Evolutionary conservation across 1,284 basidiomycete species (phyloP), one percentile per base, ranked within the genome.

Genomic region (Marasmius tenuissimus): DNA sequence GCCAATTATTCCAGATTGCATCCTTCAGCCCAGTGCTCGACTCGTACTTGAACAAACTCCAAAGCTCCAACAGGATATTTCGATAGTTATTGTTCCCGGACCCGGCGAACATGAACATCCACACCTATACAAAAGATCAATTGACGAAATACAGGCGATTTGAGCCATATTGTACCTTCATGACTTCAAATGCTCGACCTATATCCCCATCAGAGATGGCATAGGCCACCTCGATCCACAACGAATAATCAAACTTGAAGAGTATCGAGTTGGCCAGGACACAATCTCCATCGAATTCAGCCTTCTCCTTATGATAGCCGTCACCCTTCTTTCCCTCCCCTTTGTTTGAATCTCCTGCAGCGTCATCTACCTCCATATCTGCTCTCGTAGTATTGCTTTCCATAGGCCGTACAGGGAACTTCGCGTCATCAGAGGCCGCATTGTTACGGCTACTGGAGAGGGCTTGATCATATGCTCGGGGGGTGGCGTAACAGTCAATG

Each of bases 1-100:
- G 65, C 68, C 65, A 68, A 57, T 70, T 71, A 16, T 65, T 59
- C 33, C 69, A 59, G 12, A 69, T 56, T 0, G 64, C 61, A 11
- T 60, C 48, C 14, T 47, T 61, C 0, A 61, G 40, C 3, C 57
- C 33, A 0, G 49, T 33, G 8, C 57, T 54, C 16, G 63, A 57
- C 49, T 69, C 62, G 27, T 59, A 65, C 8, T 61, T 54, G 34
- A 70, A 61, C 12, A 61, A 64, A 61, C 65, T 66, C 39, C 51
- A 67, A 37, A 65, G 51, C 37, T 69, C 65, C 1, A 69, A 50
- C 11, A 69, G 63, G 22, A 66, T 63, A 5, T 45, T 16, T 0
- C 58, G 16, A 39, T 70, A 70, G 60, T 68, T 56, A 8, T 63
- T 33, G 47, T 69, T 63, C 0, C 61, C 61, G 12, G 64, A 5